Percentiles rank a stretch among this genome's conserved stretches.
phyloP scores from a whole-genome alignment of 192 early-diverging fungal species.

The Nowakowskiella sp. region DNA sequence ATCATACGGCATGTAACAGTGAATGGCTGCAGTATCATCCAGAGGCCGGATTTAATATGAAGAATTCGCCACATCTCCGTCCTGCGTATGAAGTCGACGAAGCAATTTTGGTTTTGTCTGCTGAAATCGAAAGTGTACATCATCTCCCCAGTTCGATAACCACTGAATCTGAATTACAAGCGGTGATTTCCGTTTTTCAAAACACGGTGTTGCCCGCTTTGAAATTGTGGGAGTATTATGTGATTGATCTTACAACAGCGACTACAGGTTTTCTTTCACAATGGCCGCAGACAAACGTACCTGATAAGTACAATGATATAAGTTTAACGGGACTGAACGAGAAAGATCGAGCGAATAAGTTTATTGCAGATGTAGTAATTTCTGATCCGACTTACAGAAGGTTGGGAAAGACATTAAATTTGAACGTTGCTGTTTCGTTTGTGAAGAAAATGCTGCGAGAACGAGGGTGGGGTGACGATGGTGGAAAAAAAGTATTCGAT shows the following conservation, averaged over 20 bases:
- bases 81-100: constrained; percentile 90
- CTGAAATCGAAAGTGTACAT: constrained; percentile 33
- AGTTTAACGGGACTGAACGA: constrained; percentile 5
- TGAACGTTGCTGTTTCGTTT: constrained; percentile 37
- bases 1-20: constrained; percentile 94
- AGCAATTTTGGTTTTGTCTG: constrained; percentile 67
- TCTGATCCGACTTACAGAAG: constrained; percentile 38
- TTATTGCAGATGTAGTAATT: constrained; percentile 16
- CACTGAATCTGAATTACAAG: constrained; percentile 57
- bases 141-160: constrained; percentile 31
- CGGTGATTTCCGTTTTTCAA: constrained; percentile 47
- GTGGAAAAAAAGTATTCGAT: constrained; percentile 25
- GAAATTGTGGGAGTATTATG: constrained; percentile 85
- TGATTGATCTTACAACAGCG: constrained; percentile 38
- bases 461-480: background rate
- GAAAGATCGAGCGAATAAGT: constrained; percentile 19
- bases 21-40: constrained; percentile 92
- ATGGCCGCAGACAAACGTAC: background rate
- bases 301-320: constrained; percentile 4
- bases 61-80: constrained; percentile 87
- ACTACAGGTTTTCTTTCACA: background rate
- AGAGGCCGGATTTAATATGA: constrained; percentile 91
- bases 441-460: constrained; percentile 22
- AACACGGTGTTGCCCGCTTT: constrained; percentile 24
- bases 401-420: constrained; percentile 48